A percentile compares a stretch with the other conserved stretches of the same genome.
phyloP scores from a whole-genome alignment of 208 protist genomes.

The Leishmania arabica region DNA sequence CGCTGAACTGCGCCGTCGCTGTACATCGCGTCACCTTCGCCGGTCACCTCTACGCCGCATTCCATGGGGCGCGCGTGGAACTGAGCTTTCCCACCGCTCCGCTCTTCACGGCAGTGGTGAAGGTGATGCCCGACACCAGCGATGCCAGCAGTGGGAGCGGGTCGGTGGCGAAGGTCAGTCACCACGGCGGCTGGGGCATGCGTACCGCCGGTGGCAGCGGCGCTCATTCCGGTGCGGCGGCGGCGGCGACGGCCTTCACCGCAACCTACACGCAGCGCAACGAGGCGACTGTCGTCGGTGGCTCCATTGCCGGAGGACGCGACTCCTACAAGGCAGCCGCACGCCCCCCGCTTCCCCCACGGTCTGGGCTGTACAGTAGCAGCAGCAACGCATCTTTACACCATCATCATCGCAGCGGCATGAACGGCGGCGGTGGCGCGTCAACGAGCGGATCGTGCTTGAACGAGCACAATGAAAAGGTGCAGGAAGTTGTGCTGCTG shows the following conservation, averaged over 20 bases:
- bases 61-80: conserved; percentile 52
- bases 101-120: conserved; percentile 66
- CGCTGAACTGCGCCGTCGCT: conserved; percentile 51
- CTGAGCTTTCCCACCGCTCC: conserved; percentile 67
- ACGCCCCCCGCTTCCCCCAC: conserved; percentile 9
- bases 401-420: background rate
- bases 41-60: conserved; percentile 59
- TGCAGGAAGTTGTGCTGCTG: conserved; percentile 73
- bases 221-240: background rate
- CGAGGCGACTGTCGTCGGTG: conserved; percentile 5
- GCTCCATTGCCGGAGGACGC: background rate
- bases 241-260: conserved; percentile 15
- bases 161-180: background rate
- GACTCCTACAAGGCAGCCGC: background rate
- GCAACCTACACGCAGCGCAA: conserved; percentile 30
- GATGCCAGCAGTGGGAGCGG: background rate
- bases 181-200: background rate
- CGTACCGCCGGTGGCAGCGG: background rate
- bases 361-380: background rate
- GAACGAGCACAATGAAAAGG: conserved; percentile 59
- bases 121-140: conserved; percentile 29
- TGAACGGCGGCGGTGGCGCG: background rate
- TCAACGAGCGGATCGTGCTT: conserved; percentile 20
- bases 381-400: background rate
- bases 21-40: conserved; percentile 63